phyloP scores from a whole-genome alignment of 73 alveolate genomes.

The Blepharisma stoltei region DNA sequence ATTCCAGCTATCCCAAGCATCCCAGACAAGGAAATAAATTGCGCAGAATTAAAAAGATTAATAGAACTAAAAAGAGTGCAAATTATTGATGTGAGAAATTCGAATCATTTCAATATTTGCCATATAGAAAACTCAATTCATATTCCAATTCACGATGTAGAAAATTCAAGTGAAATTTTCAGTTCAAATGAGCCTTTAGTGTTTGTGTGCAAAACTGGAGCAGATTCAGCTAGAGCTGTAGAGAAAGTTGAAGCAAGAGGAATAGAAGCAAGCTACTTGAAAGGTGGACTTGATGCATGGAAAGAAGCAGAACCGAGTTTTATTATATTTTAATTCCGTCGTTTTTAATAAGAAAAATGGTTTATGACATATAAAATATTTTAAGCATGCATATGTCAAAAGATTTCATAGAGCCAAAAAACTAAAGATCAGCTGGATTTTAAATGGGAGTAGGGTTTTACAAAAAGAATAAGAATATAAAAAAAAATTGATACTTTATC shows the following conservation, averaged over 20 bases:
- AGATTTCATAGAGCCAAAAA: no score
- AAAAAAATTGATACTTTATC: no score
- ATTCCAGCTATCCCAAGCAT: slow-evolving; percentile 11
- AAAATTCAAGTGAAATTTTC: slow-evolving; percentile 7
- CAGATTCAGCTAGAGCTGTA: slow-evolving; percentile 39
- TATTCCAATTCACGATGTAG: slow-evolving; percentile 33
- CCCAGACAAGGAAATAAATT: slow-evolving; percentile 11
- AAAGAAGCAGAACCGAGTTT: slow-evolving; percentile 5
- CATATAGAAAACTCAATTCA: slow-evolving; percentile 40
- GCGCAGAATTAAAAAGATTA: neutral
- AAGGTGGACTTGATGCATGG: slow-evolving; percentile 27
- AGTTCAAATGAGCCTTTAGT: slow-evolving; percentile 32
- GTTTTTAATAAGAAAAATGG: no score
- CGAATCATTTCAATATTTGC: slow-evolving; percentile 41
- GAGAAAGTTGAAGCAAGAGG: slow-evolving; percentile 34
- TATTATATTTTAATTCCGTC: slow-evolving; percentile 1
- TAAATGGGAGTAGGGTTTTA: no score
- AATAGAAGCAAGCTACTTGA: neutral
- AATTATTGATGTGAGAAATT: slow-evolving; percentile 51
- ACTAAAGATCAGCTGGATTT: no score
- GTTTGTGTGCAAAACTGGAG: slow-evolving; percentile 54
- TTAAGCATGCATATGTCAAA: no score
- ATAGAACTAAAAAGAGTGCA: slow-evolving; percentile 12
- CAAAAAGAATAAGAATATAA: no score
- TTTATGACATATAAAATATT: no score